These are phyloP conservation scores for Penicillium canescens DNA, from an alignment of 495 filamentous ascomycete genomes.

Conservation along the genomic window DNA sequence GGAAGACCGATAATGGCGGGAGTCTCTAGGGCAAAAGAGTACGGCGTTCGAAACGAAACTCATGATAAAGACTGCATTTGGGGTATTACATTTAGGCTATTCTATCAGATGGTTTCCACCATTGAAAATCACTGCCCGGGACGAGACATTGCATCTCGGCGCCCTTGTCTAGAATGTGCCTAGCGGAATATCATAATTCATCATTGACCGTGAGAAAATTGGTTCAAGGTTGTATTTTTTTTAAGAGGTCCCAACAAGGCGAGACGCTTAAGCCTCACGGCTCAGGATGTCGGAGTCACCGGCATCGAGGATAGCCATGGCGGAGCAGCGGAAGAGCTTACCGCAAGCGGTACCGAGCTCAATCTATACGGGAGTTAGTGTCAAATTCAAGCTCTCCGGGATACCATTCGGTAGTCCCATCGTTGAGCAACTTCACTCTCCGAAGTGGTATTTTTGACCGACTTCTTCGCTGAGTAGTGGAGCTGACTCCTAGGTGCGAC, in stretches of 20 bases:
- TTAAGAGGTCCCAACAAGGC: conserved; percentile 2
- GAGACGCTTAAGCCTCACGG: conserved; percentile 22
- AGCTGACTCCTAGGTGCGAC: conserved; percentile 28
- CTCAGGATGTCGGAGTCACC: conserved; percentile 95
- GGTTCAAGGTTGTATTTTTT: conserved; percentile 11
- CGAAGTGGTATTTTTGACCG: conserved; percentile 24
- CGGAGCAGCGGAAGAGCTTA: conserved; percentile 81
- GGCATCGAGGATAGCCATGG: conserved; percentile 95
- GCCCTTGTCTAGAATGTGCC: not conserved
- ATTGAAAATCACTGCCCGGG: no score
- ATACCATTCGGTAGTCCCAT: conserved; percentile 24
- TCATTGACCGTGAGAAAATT: conserved; percentile 8
- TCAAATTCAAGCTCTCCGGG: conserved; percentile 30
- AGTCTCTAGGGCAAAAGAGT: no score
- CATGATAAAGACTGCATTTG: conserved; percentile 2
- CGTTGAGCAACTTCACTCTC: conserved; percentile 69
- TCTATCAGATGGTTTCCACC: not conserved
- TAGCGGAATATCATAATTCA: conserved; percentile 8
- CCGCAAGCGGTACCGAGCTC: conserved; percentile 95
- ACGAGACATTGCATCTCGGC: not conserved
- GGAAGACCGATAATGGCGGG: no score
- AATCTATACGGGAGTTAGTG: conserved; percentile 62
- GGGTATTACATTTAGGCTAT: conserved; percentile 6
- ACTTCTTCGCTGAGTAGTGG: conserved; percentile 34
- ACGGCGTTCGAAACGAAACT: not conserved